Percentiles rank a stretch among this genome's conserved stretches.
phyloP scores from a whole-genome alignment of 106 monocot genomes.

The Agapanthus africanus region DNA sequence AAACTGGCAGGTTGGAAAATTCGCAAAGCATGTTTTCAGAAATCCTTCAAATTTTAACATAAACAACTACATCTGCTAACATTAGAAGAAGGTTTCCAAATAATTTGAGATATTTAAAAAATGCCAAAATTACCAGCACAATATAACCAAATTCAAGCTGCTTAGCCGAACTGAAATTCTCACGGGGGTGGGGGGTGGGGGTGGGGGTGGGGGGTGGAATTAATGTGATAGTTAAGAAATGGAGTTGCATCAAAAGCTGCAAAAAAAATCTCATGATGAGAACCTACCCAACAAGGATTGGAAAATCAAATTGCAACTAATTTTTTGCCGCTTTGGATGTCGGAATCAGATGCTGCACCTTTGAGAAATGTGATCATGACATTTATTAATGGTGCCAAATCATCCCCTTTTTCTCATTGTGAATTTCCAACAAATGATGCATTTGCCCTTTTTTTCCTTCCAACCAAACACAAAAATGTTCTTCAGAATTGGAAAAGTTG shows the following conservation, averaged over 20 bases:
- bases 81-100: neutral
- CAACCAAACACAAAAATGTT: too few species aligned
- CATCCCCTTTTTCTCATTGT: too few species aligned
- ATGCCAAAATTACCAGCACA: neutral
- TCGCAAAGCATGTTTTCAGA: neutral
- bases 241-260: neutral
- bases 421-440: too few species aligned
- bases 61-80: neutral
- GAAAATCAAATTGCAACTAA: too few species aligned
- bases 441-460: too few species aligned
- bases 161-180: neutral
- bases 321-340: too few species aligned
- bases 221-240: neutral
- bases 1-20: neutral
- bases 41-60: neutral
- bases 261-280: neutral
- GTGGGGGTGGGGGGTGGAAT: too few species aligned
- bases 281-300: too few species aligned
- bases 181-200: neutral
- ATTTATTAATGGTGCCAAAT: too few species aligned
- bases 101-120: neutral
- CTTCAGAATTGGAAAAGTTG: too few species aligned
- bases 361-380: too few species aligned
- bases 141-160: neutral
- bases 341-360: too few species aligned